Conservation (phyloP, 805 yeast species). For the Saccharomycopsis sp. region DNA sequence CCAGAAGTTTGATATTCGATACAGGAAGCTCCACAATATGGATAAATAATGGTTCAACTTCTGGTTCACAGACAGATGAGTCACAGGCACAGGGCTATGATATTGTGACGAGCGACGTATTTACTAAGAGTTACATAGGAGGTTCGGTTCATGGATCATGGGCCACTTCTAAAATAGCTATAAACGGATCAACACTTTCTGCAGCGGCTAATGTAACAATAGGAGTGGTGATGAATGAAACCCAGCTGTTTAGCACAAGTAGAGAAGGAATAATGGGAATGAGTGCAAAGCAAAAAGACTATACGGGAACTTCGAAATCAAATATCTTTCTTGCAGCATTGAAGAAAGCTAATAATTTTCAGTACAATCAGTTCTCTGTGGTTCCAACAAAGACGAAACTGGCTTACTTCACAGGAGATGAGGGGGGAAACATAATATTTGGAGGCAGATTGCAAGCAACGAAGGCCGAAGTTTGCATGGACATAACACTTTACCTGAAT, state of each 20-base stretch:
- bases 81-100: background rate
- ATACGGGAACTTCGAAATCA: background rate
- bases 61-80: background rate
- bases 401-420: background rate
- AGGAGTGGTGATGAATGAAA: background rate
- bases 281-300: background rate
- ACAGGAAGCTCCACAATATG: background rate
- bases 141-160: background rate
- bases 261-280: background rate
- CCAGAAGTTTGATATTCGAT: background rate
- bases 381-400: background rate
- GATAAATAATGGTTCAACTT: background rate
- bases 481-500: background rate
- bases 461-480: background rate
- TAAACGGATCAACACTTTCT: background rate
- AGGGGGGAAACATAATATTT: background rate
- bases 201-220: background rate
- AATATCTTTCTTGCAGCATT: background rate
- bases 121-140: background rate
- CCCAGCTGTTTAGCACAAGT: background rate
- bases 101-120: background rate
- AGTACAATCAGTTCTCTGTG: background rate
- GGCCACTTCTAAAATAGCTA: background rate
- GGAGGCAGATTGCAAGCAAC: background rate
- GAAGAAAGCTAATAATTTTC: background rate